These are phyloP conservation scores for Ichthyophonus hoferi DNA, from an alignment of 208 protist genomes.

Conservation along the genomic window DNA sequence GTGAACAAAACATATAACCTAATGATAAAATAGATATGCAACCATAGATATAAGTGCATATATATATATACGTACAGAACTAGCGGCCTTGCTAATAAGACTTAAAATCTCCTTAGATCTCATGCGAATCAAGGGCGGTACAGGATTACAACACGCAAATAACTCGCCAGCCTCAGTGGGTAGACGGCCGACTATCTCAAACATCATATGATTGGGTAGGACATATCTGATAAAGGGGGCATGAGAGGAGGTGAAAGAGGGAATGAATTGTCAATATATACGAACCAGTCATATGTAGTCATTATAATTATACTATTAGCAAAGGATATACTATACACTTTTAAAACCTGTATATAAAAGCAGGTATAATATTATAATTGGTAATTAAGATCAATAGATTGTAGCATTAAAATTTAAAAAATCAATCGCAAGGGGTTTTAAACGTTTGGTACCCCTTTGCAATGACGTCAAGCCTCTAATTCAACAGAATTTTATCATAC, in stretches of 20 bases:
- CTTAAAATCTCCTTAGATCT: not conserved
- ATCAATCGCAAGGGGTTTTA: too few relatives aligned
- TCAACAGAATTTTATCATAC: too few relatives aligned
- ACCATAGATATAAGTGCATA: not conserved
- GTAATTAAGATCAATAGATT: too few relatives aligned
- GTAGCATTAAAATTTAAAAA: too few relatives aligned
- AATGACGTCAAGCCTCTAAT: too few relatives aligned
- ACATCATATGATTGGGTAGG: conserved; percentile 63
- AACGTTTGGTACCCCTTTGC: too few relatives aligned
- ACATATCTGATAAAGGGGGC: conserved; percentile 51
- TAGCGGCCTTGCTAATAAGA: not conserved
- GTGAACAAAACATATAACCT: too few relatives aligned
- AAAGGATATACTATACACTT: not conserved
- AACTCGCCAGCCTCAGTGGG: conserved; percentile 47
- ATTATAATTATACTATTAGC: not conserved
- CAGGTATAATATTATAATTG: too few relatives aligned
- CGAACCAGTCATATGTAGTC: not conserved
- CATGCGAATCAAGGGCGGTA: conserved; percentile 44
- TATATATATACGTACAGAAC: not conserved
- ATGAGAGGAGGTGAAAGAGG: too few relatives aligned
- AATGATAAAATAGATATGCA: too few relatives aligned
- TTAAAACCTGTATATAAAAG: not conserved
- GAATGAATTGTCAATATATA: not conserved
- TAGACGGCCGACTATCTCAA: conserved; percentile 49
- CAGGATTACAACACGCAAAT: conserved; percentile 46